Conservation (phyloP, 2,329 filamentous ascomycete genomes). For the Metarhizium brunneum region DNA sequence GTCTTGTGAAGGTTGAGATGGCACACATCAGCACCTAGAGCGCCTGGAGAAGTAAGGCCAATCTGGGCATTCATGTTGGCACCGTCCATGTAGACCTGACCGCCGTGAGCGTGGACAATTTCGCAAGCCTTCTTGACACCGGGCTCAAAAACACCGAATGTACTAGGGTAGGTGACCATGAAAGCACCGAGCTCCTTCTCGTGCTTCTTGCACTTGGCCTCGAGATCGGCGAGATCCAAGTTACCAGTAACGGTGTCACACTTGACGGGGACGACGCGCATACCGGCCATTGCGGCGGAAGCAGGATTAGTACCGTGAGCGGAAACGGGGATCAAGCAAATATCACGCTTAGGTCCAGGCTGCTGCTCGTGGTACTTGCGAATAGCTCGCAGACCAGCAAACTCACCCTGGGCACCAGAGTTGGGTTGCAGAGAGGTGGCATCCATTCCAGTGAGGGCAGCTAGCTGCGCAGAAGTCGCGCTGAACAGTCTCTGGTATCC, state of each 20-base stretch:
- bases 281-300: conserved; percentile 89
- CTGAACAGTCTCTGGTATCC: conserved; percentile 65
- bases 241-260: conserved; percentile 84
- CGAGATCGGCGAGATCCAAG: conserved; percentile 76
- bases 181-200: conserved; percentile 79
- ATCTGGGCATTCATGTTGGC: conserved; percentile 99
- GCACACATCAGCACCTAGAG: conserved; percentile 93
- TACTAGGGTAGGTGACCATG: conserved; percentile 96
- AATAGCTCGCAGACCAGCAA: conserved; percentile 81
- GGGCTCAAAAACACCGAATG: conserved; percentile 91
- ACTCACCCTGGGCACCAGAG: conserved; percentile 92
- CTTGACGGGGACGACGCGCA: conserved; percentile 88
- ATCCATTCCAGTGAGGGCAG: conserved; percentile 81
- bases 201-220: conserved; percentile 83
- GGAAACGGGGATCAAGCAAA: conserved; percentile 90
- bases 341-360: conserved; percentile 64
- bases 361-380: conserved; percentile 71
- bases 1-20: conserved; percentile 98
- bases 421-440: conserved; percentile 89
- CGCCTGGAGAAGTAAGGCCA: conserved; percentile 85
- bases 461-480: conserved; percentile 66
- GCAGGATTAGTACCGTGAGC: conserved; percentile 95
- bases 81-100: conserved; percentile 97
- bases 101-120: conserved; percentile 77
- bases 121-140: conserved; percentile 77